phyloP scores from a whole-genome alignment of 2,329 filamentous ascomycete species.

The Colletotrichum australisinense region DNA sequence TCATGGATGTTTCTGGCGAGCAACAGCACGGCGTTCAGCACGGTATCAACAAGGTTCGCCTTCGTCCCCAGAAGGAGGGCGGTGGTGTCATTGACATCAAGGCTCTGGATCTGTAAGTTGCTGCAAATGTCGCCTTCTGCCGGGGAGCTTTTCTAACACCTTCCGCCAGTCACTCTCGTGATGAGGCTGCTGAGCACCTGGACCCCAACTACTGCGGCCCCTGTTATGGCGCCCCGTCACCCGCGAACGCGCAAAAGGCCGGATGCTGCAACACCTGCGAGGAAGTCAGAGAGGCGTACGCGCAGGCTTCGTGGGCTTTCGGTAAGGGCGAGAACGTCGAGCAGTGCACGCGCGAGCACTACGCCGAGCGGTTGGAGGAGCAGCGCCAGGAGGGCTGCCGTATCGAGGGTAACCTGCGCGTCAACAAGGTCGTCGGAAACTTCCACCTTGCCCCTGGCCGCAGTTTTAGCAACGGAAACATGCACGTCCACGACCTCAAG shows the following conservation, averaged over 20 bases:
- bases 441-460: conserved; percentile 98
- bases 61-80: conserved; percentile 78
- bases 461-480: conserved; percentile 94
- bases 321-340: conserved; percentile 92
- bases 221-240: conserved; percentile 88
- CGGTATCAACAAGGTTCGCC: conserved; percentile 90
- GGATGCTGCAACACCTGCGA: conserved; percentile 98
- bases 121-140: conserved; percentile 31
- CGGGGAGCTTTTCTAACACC: conserved; percentile 12
- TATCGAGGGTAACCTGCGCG: conserved; percentile 89
- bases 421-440: conserved; percentile 99
- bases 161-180: conserved; percentile 68
- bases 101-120: conserved; percentile 72
- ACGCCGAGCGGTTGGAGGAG: conserved; percentile 85
- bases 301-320: conserved; percentile 90
- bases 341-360: conserved; percentile 95
- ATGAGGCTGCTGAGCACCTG: conserved; percentile 80
- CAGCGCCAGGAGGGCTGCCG: conserved; percentile 94
- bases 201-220: conserved; percentile 92
- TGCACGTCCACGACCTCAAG: conserved; percentile 97
- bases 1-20: conserved; percentile 99
- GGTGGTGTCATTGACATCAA: conserved; percentile 79
- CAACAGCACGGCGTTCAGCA: conserved; percentile 95
- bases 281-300: conserved; percentile 95
- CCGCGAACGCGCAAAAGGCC: conserved; percentile 77